Percentiles rank a stretch among this genome's conserved stretches.
phyloP scores from a whole-genome alignment of 495 filamentous ascomycete species.

The Annulohypoxylon moriforme region DNA sequence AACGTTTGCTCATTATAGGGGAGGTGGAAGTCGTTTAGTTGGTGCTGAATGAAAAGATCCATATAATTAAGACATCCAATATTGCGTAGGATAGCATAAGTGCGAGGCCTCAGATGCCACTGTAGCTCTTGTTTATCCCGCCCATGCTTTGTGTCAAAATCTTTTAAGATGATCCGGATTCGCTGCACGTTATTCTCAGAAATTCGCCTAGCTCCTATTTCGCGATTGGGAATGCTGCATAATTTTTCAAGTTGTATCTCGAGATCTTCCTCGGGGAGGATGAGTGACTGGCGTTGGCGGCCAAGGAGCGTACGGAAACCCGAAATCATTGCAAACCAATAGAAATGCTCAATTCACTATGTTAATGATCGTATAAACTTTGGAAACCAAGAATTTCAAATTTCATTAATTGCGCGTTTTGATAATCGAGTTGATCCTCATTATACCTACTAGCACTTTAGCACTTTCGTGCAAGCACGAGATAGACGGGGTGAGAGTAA shows the following conservation, averaged over 20 bases:
- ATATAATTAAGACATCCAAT: not conserved
- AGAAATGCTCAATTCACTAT: not conserved
- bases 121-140: not conserved
- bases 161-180: not conserved
- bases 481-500: too few species aligned
- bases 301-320: not conserved
- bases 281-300: not conserved
- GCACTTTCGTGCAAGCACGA: too few species aligned
- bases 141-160: not conserved
- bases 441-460: too few species aligned
- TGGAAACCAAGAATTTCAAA: not conserved
- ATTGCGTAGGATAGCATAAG: not conserved
- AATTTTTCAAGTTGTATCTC: not conserved
- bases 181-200: not conserved
- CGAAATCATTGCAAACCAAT: not conserved
- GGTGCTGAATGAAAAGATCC: not conserved
- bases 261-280: not conserved
- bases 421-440: too few species aligned
- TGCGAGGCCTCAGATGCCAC: not conserved
- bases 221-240: not conserved
- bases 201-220: not conserved
- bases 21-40: not conserved
- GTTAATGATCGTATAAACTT: not conserved
- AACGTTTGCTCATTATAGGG: not conserved
- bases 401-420: too few species aligned